Base-by-base conservation (phyloP, 2,329 filamentous ascomycete species). In the Colletotrichum caudatum region DNA sequence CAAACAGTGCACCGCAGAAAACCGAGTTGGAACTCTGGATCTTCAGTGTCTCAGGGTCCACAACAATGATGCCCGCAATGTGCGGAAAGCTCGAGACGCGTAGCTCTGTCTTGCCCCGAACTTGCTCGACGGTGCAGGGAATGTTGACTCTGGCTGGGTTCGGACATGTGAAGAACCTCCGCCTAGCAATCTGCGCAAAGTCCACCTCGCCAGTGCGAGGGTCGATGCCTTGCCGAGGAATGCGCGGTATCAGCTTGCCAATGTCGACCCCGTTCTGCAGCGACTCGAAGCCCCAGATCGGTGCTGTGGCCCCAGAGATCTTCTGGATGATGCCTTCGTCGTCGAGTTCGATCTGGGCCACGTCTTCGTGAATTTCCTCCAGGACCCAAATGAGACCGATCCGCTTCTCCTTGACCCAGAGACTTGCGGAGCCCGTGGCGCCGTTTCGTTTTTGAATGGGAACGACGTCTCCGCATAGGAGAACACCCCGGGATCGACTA, bases 341-440 rank as follows among this genome's bases (percentile, higher is more conserved):
- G 78, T 97, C 93, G 26, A 97, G 87, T 14, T 86, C 87, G 54
- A 99, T 82, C 72, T 90, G 89, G 5, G 93, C 94, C 50, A 96
- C 91, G 79, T 99, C 95, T 81, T 99, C 96, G 66, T 95, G 94
- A 72, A 99, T 98, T 82, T 99, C 96, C 80, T 99, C 96, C 2
- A 99, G 83, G 11, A 99, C 96, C 96, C 96, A 99, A 72, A 99
- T 98, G 71, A 99, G 83, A 12, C 95, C 95, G 64, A 94, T 91
- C 60, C 92, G 90, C 82, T 99, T 99, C 81, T 99, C 96, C 84
- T 99, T 99, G 4, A 99, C 96, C 96, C 96, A 99, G 50, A 99
- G 84, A 81, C 95, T 98, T 48, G 96, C 96, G 69, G 96, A 95
- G 2, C 96, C 96, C 5, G 92, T 95, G 14, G 92, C 89, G 5